A percentile compares a stretch with the other conserved stretches of the same genome.
These are phyloP conservation scores for Picochlorum sp. DNA, from an alignment of 139 green algal species.

Conservation along the genomic window DNA sequence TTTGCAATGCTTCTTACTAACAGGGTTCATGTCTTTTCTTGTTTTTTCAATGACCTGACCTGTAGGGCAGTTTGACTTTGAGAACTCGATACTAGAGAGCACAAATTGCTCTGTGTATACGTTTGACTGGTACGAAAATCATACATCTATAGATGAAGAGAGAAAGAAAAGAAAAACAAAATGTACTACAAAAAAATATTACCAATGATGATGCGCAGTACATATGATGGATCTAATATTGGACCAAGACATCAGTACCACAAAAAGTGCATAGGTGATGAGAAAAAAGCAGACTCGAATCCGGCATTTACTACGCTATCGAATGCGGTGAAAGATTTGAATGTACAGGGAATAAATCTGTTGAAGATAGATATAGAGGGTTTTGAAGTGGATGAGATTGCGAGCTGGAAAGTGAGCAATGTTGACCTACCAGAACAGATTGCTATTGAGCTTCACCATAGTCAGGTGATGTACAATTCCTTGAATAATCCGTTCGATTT, in stretches of 20 bases:
- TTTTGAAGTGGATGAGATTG: neutral
- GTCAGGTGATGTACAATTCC: neutral
- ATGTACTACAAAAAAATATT: no score
- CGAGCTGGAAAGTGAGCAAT: neutral
- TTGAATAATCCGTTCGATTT: no score
- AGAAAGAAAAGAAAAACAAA: no score
- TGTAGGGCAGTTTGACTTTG: no score
- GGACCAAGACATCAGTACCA: neutral
- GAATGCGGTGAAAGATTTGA: neutral
- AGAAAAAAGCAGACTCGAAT: neutral
- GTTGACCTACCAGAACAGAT: neutral
- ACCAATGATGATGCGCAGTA: neutral
- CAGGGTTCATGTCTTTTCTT: no score
- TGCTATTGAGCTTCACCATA: neutral
- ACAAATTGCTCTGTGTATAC: no score
- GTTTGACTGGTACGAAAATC: no score
- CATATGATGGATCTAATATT: neutral
- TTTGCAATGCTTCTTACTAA: no score
- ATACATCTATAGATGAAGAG: no score
- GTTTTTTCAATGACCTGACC: no score
- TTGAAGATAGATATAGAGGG: neutral
- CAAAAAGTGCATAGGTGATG: neutral
- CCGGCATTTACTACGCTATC: neutral
- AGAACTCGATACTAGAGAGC: no score
- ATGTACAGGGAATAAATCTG: neutral